phyloP scores from a whole-genome alignment of 2,329 filamentous ascomycete species.

The Cladobotryum protrusum region DNA sequence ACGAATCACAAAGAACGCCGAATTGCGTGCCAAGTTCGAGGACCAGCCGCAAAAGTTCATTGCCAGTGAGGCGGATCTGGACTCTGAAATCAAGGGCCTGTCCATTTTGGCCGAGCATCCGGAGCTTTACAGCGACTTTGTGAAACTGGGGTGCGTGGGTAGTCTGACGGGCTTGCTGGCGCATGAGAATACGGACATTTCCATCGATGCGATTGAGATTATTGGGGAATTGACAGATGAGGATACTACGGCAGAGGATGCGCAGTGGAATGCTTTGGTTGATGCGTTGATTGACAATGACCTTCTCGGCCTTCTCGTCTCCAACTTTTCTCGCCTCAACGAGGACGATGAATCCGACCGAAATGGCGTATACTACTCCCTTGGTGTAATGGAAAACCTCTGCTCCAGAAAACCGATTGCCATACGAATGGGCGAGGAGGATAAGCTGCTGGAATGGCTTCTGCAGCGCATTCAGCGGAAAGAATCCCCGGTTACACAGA shows the following conservation, averaged over 20 bases:
- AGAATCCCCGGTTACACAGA: slow-evolving; percentile 70
- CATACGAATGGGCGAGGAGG: slow-evolving; percentile 65
- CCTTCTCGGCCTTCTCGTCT: slow-evolving; percentile 65
- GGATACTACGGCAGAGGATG: slow-evolving; percentile 74
- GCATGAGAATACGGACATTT: slow-evolving; percentile 96
- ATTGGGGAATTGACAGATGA: slow-evolving; percentile 89
- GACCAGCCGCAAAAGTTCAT: slow-evolving; percentile 77
- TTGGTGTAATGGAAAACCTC: slow-evolving; percentile 80
- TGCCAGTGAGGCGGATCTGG: slow-evolving; percentile 78
- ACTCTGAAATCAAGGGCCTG: slow-evolving; percentile 78
- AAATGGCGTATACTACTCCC: slow-evolving; percentile 77
- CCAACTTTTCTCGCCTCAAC: slow-evolving; percentile 73
- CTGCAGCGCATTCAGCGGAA: slow-evolving; percentile 63
- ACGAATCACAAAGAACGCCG: slow-evolving; percentile 83
- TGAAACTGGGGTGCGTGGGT: slow-evolving; percentile 62
- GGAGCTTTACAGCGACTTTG: slow-evolving; percentile 74
- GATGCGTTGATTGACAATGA: slow-evolving; percentile 62
- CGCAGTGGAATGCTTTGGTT: slow-evolving; percentile 74
- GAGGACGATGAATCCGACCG: slow-evolving; percentile 69
- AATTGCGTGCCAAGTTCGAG: slow-evolving; percentile 80
- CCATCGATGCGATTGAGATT: slow-evolving; percentile 84
- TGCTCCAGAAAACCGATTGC: slow-evolving; percentile 64
- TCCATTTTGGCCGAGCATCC: slow-evolving; percentile 84
- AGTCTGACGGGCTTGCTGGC: slow-evolving; percentile 77
- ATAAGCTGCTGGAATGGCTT: slow-evolving; percentile 68